Evolutionary conservation across 129 eudicot genomes (phyloP).

Genomic region (Chrysanthemum makinoi): DNA sequence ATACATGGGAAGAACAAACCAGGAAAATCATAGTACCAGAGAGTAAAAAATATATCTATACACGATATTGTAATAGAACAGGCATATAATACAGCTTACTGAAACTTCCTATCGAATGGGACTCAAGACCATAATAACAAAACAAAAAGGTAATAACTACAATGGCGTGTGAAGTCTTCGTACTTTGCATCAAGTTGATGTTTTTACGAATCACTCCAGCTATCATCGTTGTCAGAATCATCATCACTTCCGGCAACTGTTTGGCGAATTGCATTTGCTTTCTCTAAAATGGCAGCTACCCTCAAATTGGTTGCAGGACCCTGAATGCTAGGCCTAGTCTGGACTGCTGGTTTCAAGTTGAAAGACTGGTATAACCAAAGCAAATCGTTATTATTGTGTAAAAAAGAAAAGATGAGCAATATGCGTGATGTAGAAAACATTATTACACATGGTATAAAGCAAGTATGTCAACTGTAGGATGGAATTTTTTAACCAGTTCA

Average conservation of each 20-base stretch:
- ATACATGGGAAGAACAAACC: conserved; percentile 31
- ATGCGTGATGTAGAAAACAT: conserved; percentile 1
- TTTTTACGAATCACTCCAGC: conserved; percentile 79
- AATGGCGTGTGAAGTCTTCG: conserved; percentile 21
- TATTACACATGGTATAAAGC: background rate
- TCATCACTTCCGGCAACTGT: conserved; percentile 91
- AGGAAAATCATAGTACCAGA: conserved; percentile 15
- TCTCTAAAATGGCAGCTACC: conserved; percentile 88
- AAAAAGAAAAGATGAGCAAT: background rate
- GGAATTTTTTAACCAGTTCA: no score
- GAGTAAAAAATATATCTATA: conserved; percentile 31
- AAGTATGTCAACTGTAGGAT: no score
- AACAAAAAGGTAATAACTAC: conserved; percentile 27
- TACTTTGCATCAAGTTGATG: conserved; percentile 22
- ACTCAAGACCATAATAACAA: conserved; percentile 17
- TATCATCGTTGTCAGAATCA: conserved; percentile 64
- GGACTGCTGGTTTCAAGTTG: conserved; percentile 75
- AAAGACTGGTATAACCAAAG: conserved; percentile 50
- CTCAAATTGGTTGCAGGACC: conserved; percentile 77
- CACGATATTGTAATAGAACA: conserved; percentile 18
- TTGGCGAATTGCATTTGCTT: conserved; percentile 77
- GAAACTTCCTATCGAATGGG: conserved; percentile 17
- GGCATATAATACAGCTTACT: conserved; percentile 28
- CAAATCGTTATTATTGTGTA: conserved; percentile 12
- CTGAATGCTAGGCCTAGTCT: conserved; percentile 73